A percentile compares a stretch with the other conserved stretches of the same genome.
phyloP scores from a whole-genome alignment of 352 stramenopile species.

The Elongisporangium senticosum region DNA sequence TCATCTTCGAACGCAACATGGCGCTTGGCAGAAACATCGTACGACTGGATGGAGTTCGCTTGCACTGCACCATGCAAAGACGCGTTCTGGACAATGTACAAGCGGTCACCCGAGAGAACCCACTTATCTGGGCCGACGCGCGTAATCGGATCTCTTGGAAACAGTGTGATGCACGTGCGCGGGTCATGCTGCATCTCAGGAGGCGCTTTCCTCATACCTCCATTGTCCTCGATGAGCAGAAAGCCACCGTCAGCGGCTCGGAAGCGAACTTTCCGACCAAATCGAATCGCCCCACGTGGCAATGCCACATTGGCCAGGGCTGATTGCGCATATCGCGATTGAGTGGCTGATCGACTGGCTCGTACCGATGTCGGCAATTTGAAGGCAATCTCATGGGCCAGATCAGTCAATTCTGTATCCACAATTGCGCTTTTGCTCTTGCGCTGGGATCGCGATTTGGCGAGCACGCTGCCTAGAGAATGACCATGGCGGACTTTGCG shows the following conservation, averaged over 20 bases:
- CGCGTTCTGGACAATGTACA: conserved; percentile 25
- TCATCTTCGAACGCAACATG: background rate
- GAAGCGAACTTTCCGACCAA: conserved; percentile 29
- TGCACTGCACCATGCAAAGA: conserved; percentile 5
- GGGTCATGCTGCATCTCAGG: conserved; percentile 16
- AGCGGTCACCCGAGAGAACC: conserved; percentile 14
- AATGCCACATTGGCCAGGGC: background rate
- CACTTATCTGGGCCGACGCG: conserved; percentile 11
- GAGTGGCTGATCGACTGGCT: background rate
- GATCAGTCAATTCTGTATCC: background rate
- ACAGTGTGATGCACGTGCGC: conserved; percentile 31
- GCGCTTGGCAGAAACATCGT: background rate
- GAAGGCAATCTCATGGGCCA: background rate
- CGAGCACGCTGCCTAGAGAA: conserved; percentile 31
- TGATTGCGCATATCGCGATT: conserved; percentile 1
- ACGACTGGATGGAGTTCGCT: conserved; percentile 6
- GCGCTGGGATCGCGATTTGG: conserved; percentile 17
- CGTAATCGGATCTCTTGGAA: conserved; percentile 20
- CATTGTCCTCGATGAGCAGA: conserved; percentile 29
- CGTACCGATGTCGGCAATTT: background rate
- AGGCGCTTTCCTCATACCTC: conserved; percentile 25
- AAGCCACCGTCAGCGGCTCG: conserved; percentile 30
- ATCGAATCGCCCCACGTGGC: conserved; percentile 17
- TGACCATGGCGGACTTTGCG: conserved; percentile 60
- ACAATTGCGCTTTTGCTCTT: conserved; percentile 2